Conservation (phyloP, 306 rosid species). For the Cicer chorassanicum region DNA sequence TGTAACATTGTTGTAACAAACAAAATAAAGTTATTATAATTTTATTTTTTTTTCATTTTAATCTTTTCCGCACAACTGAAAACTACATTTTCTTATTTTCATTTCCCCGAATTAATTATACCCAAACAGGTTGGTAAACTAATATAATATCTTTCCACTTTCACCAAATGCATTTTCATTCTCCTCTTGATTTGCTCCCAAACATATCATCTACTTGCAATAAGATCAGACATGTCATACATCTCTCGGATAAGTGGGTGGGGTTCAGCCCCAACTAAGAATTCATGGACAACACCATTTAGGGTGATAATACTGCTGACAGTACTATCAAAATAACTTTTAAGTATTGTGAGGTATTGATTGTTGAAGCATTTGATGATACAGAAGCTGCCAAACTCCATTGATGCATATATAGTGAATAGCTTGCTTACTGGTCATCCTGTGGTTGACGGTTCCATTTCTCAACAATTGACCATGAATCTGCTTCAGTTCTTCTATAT, state of each 20-base stretch:
- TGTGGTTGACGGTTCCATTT: conserved; percentile 43
- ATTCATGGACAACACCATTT: conserved; percentile 59
- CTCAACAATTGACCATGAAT: conserved; percentile 68
- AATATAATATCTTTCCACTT: background rate
- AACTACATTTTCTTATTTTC: conserved; percentile 27
- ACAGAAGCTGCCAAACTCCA: conserved; percentile 54
- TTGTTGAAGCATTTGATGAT: conserved; percentile 58
- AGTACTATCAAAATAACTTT: no score
- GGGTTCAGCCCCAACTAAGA: conserved; percentile 54
- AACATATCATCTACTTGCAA: conserved; percentile 21
- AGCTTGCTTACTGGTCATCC: conserved; percentile 52
- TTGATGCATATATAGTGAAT: conserved; percentile 51
- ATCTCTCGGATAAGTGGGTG: conserved; percentile 52
- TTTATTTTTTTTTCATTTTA: background rate
- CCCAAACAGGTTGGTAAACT: background rate
- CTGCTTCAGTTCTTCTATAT: conserved; percentile 62
- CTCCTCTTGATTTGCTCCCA: conserved; percentile 12
- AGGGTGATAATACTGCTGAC: conserved; percentile 42
- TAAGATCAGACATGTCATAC: conserved; percentile 46
- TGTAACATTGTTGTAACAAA: conserved; percentile 38
- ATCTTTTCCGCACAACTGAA: background rate
- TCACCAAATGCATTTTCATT: background rate
- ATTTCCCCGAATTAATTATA: background rate
- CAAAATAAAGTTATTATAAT: conserved; percentile 2
- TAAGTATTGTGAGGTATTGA: conserved; percentile 57